Percentiles rank a stretch among this genome's conserved stretches.
phyloP scores from a whole-genome alignment of 345 rosid species.

The Kandelia obovata region DNA sequence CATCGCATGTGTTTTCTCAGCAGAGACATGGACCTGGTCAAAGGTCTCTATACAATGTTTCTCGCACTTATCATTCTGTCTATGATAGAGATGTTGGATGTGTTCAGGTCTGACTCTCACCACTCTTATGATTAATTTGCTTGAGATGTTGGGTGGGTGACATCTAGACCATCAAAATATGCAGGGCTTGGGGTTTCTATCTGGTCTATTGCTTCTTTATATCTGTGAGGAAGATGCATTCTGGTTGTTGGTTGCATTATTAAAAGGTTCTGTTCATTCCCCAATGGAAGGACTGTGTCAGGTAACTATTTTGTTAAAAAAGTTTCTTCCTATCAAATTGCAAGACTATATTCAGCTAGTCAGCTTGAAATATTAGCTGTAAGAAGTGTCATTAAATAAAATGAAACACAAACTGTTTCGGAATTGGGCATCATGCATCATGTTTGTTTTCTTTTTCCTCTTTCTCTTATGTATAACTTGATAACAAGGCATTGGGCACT shows the following conservation, averaged over 20 bases:
- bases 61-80: conserved; percentile 32
- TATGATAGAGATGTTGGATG: conserved; percentile 94
- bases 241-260: conserved; percentile 91
- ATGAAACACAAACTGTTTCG: too few species aligned
- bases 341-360: neutral
- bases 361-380: neutral
- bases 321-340: neutral
- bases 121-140: conserved; percentile 8
- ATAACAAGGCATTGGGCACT: too few species aligned
- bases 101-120: conserved; percentile 65
- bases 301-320: conserved; percentile 37
- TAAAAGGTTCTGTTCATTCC: conserved; percentile 95
- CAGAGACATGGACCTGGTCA: conserved; percentile 45
- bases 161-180: conserved; percentile 21
- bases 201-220: conserved; percentile 89
- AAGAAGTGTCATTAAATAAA: neutral
- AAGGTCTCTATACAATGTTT: conserved; percentile 89
- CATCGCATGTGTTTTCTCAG: conserved; percentile 50
- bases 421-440: too few species aligned
- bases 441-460: too few species aligned
- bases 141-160: conserved; percentile 10
- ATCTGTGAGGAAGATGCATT: conserved; percentile 99
- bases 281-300: conserved; percentile 97
- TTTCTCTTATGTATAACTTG: too few species aligned
- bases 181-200: conserved; percentile 96